Percentiles rank a stretch among this genome's conserved stretches.
These are phyloP conservation scores for Calonectria pseudoturangicola DNA, from an alignment of 2,329 filamentous ascomycete genomes.

Conservation along the genomic window DNA sequence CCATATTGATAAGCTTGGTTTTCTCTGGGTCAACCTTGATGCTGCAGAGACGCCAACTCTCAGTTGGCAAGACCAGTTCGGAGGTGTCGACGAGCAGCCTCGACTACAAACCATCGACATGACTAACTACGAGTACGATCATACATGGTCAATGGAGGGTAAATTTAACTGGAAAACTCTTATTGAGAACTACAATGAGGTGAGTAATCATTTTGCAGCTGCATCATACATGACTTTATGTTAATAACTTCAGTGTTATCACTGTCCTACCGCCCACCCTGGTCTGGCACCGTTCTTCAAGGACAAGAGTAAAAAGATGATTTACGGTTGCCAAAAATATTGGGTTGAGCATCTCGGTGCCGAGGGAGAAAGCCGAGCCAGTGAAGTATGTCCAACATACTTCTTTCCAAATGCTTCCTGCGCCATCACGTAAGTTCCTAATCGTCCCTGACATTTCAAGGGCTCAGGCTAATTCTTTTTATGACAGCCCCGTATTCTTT, in stretches of 20 bases:
- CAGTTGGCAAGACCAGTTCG: conserved; percentile 70
- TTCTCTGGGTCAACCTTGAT: conserved; percentile 75
- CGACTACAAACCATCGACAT: conserved; percentile 66
- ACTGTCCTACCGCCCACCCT: conserved; percentile 75
- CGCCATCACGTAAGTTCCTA: conserved; percentile 66
- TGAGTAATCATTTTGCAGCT: background rate
- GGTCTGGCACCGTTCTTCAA: conserved; percentile 68
- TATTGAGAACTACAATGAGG: conserved; percentile 76
- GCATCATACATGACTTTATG: background rate
- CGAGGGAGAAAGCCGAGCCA: conserved; percentile 60
- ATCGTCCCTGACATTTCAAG: background rate
- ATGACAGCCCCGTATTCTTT: conserved; percentile 72
- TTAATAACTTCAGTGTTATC: conserved; percentile 69
- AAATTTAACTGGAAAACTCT: conserved; percentile 76
- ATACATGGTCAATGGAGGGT: conserved; percentile 72
- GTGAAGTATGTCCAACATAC: conserved; percentile 66
- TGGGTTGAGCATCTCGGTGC: conserved; percentile 69
- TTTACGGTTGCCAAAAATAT: conserved; percentile 72
- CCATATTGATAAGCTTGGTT: conserved; percentile 70
- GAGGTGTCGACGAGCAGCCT: conserved; percentile 65
- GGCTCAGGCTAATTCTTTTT: background rate
- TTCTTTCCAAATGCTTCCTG: conserved; percentile 70
- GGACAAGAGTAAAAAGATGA: conserved; percentile 29
- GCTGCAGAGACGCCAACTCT: conserved; percentile 62
- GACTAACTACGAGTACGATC: conserved; percentile 72